These are phyloP conservation scores for Ceratocystis albifundus DNA, from an alignment of 2,329 filamentous ascomycete species.

Conservation along the genomic window DNA sequence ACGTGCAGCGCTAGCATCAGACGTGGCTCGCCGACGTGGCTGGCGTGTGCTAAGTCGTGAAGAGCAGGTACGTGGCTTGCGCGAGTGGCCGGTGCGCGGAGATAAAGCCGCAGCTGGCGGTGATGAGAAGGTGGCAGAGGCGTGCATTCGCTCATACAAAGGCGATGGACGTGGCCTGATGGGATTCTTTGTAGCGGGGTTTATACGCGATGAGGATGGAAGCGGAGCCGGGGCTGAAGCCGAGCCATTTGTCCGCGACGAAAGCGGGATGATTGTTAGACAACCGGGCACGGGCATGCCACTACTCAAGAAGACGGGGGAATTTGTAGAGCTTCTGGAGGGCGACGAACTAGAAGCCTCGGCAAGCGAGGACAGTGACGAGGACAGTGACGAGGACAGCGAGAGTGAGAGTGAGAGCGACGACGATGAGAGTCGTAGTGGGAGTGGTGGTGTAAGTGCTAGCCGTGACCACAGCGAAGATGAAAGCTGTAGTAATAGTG, in stretches of 20 bases:
- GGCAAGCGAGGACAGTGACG: slow-evolving; percentile 24
- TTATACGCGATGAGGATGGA: slow-evolving; percentile 49
- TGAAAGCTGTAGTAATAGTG: slow-evolving; percentile 1
- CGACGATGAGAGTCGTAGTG: slow-evolving; percentile 24
- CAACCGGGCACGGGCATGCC: slow-evolving; percentile 33
- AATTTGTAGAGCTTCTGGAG: slow-evolving; percentile 26
- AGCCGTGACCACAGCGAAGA: too few species aligned
- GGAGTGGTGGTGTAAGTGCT: too few species aligned
- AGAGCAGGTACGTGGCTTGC: slow-evolving; percentile 66
- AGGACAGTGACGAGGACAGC: slow-evolving; percentile 23
- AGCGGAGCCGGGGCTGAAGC: slow-evolving; percentile 23
- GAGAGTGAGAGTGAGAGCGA: background rate
- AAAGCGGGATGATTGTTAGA: slow-evolving; percentile 39
- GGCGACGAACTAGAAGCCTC: slow-evolving; percentile 14
- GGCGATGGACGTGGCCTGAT: slow-evolving; percentile 75
- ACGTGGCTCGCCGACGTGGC: slow-evolving; percentile 51
- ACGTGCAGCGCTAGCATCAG: slow-evolving; percentile 54
- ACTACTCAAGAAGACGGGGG: slow-evolving; percentile 31
- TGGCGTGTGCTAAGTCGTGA: slow-evolving; percentile 67
- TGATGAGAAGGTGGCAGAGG: slow-evolving; percentile 50
- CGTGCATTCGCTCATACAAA: slow-evolving; percentile 71
- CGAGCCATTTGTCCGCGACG: slow-evolving; percentile 44
- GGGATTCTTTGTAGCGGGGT: slow-evolving; percentile 90
- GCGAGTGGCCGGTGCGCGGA: slow-evolving; percentile 60
- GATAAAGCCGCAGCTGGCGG: slow-evolving; percentile 39